Conservation (phyloP, 2,329 filamentous ascomycete species). For the Nannizzia gypsea region DNA sequence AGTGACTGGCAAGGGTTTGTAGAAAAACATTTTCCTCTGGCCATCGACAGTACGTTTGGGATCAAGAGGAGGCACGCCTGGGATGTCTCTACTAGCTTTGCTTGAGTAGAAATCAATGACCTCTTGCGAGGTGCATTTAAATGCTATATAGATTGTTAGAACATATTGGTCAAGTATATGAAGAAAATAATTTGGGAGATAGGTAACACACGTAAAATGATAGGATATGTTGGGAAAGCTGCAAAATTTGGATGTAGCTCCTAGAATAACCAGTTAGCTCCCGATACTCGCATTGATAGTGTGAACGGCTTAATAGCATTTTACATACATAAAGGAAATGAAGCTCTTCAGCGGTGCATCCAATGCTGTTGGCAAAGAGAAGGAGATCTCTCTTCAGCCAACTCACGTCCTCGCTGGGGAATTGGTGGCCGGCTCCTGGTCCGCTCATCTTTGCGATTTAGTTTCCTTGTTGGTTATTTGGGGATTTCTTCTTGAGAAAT, state of each 20-base stretch:
- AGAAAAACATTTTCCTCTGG: slow-evolving; percentile 65
- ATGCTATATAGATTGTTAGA: slow-evolving; percentile 38
- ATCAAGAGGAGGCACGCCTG: slow-evolving; percentile 66
- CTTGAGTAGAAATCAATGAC: slow-evolving; percentile 75
- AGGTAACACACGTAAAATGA: slow-evolving; percentile 55
- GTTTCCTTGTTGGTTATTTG: background rate
- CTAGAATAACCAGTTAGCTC: background rate
- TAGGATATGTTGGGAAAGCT: slow-evolving; percentile 79
- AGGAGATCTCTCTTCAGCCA: slow-evolving; percentile 83
- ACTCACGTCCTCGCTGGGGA: slow-evolving; percentile 59
- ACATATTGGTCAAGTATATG: background rate
- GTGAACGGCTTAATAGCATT: background rate
- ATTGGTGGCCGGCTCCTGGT: slow-evolving; percentile 63
- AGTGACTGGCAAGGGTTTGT: slow-evolving; percentile 61
- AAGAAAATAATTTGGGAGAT: background rate
- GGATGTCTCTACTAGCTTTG: slow-evolving; percentile 55
- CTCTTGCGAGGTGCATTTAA: slow-evolving; percentile 65
- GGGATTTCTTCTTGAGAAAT: background rate
- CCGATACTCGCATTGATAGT: background rate
- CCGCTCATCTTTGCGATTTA: slow-evolving; percentile 29
- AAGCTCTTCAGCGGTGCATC: slow-evolving; percentile 71
- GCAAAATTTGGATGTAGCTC: slow-evolving; percentile 79
- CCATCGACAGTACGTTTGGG: slow-evolving; percentile 65
- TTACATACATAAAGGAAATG: slow-evolving; percentile 74
- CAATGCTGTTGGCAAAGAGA: slow-evolving; percentile 84